These are phyloP conservation scores for Penicillium atrosanguineum DNA, from an alignment of 495 filamentous ascomycete genomes.

Conservation along the genomic window DNA sequence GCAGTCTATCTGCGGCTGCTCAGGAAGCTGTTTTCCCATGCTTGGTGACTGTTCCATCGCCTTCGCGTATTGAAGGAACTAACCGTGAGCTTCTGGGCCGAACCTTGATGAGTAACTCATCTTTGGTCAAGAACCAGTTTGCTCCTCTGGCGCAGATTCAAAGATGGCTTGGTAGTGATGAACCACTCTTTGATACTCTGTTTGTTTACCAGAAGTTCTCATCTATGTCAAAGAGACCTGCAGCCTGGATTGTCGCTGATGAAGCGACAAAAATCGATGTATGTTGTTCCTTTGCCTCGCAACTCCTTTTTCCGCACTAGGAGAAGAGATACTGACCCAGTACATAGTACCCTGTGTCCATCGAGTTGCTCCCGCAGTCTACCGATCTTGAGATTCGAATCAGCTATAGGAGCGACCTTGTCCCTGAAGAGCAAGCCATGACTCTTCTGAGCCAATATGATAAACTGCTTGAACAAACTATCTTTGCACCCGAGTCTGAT, in stretches of 20 bases:
- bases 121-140: slow-evolving; percentile 64
- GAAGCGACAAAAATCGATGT: slow-evolving; percentile 58
- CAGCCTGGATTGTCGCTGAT: slow-evolving; percentile 46
- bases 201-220: slow-evolving; percentile 71
- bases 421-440: slow-evolving; percentile 61
- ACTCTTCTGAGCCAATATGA: slow-evolving; percentile 34
- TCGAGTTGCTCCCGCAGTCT: slow-evolving; percentile 62
- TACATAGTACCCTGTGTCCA: slow-evolving; percentile 60
- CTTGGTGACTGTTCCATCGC: slow-evolving; percentile 68
- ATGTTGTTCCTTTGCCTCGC: slow-evolving; percentile 18
- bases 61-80: slow-evolving; percentile 44
- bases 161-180: slow-evolving; percentile 57
- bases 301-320: not conserved
- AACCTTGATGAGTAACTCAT: slow-evolving; percentile 60
- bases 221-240: slow-evolving; percentile 5
- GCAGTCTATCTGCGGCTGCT: slow-evolving; percentile 51
- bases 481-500: slow-evolving; percentile 24
- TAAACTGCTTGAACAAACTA: slow-evolving; percentile 22
- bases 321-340: not conserved
- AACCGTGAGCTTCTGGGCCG: slow-evolving; percentile 54
- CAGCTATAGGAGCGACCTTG: slow-evolving; percentile 56
- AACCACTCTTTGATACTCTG: slow-evolving; percentile 71
- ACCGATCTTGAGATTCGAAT: slow-evolving; percentile 53
- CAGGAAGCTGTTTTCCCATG: slow-evolving; percentile 64
- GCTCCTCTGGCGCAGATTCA: slow-evolving; percentile 66